phyloP scores from a whole-genome alignment of 495 filamentous ascomycete genomes.

The Talaromyces adpressus region DNA sequence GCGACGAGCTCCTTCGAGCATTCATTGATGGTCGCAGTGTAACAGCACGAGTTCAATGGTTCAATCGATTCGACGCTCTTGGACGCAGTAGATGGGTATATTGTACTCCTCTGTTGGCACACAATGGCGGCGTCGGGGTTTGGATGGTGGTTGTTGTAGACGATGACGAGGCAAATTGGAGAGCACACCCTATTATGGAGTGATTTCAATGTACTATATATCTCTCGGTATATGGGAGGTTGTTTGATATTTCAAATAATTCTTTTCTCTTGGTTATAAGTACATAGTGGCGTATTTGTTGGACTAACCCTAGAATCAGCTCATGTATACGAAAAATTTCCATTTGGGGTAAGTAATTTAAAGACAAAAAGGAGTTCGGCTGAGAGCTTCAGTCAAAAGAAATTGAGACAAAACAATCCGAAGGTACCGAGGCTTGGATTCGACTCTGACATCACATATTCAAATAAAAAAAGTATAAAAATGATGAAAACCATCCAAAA shows the following conservation, averaged over 20 bases:
- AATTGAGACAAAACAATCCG: not conserved
- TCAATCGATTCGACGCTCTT: constrained; percentile 32
- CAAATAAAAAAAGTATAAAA: constrained; percentile 6
- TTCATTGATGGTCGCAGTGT: constrained; percentile 53
- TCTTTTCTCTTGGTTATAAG: not conserved
- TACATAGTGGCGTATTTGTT: not conserved
- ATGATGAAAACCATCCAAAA: not conserved
- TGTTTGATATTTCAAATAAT: not conserved
- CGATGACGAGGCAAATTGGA: constrained; percentile 23
- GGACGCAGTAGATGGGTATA: constrained; percentile 51
- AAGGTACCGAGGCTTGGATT: not conserved
- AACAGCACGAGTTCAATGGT: constrained; percentile 58
- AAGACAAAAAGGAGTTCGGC: not conserved
- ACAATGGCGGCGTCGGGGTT: constrained; percentile 50
- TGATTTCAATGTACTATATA: not conserved
- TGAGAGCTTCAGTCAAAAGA: not conserved
- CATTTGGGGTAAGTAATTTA: not conserved
- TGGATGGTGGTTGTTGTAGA: constrained; percentile 59
- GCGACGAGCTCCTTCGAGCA: constrained; percentile 49
- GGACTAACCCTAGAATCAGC: not conserved
- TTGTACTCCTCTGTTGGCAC: constrained; percentile 53
- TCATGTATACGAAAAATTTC: not conserved
- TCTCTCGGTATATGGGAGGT: not conserved
- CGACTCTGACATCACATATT: not conserved
- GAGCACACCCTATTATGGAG: not conserved